Percentiles rank a stretch among this genome's conserved stretches.
These are phyloP conservation scores for Hemileccinum impolitum DNA, from an alignment of 768 basidiomycete genomes.

Conservation along the genomic window DNA sequence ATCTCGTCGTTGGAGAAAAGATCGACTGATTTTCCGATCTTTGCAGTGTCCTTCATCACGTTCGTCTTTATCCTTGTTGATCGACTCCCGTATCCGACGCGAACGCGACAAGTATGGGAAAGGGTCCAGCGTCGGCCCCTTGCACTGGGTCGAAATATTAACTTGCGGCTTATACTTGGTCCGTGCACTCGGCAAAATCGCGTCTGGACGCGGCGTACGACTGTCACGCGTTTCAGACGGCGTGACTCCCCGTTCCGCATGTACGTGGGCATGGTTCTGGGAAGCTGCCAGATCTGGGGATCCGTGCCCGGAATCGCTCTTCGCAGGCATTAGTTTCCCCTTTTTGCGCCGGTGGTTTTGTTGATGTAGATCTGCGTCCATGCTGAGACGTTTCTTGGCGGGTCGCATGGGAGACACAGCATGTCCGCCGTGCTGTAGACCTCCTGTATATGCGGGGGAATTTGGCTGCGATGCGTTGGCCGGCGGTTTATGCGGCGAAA, in stretches of 20 bases:
- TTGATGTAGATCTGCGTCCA: constrained; percentile 21
- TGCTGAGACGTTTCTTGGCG: constrained; percentile 47
- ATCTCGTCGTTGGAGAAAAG: constrained; percentile 1
- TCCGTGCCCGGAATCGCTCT: constrained; percentile 10
- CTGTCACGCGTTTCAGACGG: constrained; percentile 5
- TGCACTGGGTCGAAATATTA: constrained; percentile 6
- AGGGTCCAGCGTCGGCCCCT: constrained; percentile 15
- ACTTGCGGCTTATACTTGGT: constrained; percentile 29
- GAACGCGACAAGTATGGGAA: constrained; percentile 20
- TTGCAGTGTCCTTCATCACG: constrained; percentile 5
- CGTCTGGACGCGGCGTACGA: constrained; percentile 1
- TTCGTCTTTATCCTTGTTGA: constrained; percentile 11
- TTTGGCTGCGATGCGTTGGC: constrained; percentile 1
- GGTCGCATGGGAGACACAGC: constrained; percentile 40
- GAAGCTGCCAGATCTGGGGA: constrained; percentile 16
- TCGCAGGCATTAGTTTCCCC: constrained; percentile 24
- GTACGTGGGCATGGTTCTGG: neutral
- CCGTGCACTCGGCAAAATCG: constrained; percentile 24
- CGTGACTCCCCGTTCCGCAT: neutral
- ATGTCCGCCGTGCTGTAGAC: constrained; percentile 17
- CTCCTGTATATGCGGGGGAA: constrained; percentile 9
- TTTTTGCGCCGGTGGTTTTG: constrained; percentile 29
- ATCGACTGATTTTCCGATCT: constrained; percentile 4
- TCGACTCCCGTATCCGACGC: constrained; percentile 9
- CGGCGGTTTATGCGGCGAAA: constrained; percentile 41